Evolutionary conservation across 768 basidiomycete species (phyloP).

Genomic region (Lentinus brumalis): DNA sequence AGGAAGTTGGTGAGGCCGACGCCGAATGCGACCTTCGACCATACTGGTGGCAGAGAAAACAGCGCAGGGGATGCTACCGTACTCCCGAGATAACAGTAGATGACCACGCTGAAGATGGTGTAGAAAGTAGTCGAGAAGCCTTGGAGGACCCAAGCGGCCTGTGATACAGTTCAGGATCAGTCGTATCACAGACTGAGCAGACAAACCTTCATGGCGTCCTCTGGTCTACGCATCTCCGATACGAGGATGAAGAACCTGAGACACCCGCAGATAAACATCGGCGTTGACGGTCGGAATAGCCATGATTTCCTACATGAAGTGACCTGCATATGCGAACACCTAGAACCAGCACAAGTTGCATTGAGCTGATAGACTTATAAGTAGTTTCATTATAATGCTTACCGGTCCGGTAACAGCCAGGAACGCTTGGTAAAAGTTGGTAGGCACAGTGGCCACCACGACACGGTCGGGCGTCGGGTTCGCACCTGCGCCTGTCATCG

Average conservation of each 20-base stretch:
- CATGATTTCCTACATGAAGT: slow-evolving; percentile 47
- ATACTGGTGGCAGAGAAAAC: slow-evolving; percentile 48
- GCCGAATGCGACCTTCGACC: slow-evolving; percentile 53
- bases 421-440: slow-evolving; percentile 50
- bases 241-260: slow-evolving; percentile 58
- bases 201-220: slow-evolving; percentile 59
- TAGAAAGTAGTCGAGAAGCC: slow-evolving; percentile 55
- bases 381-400: slow-evolving; percentile 23
- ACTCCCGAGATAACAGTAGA: slow-evolving; percentile 51
- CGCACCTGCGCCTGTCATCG: slow-evolving; percentile 52
- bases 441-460: slow-evolving; percentile 39
- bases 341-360: slow-evolving; percentile 15
- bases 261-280: not conserved
- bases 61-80: slow-evolving; percentile 48
- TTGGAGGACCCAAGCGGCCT: slow-evolving; percentile 59
- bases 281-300: not conserved
- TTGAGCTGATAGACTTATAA: not conserved
- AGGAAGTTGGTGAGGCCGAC: slow-evolving; percentile 54
- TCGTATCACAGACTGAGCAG: not conserved
- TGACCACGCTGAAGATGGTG: slow-evolving; percentile 39
- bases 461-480: slow-evolving; percentile 46
- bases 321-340: slow-evolving; percentile 56
- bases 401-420: slow-evolving; percentile 56
- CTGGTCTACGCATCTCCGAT: slow-evolving; percentile 53
- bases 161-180: not conserved